A percentile compares a stretch with the other conserved stretches of the same genome.
These are phyloP conservation scores for Zoysia japonica DNA, from an alignment of 176 grass and related monocot species.

Conservation along the genomic window DNA sequence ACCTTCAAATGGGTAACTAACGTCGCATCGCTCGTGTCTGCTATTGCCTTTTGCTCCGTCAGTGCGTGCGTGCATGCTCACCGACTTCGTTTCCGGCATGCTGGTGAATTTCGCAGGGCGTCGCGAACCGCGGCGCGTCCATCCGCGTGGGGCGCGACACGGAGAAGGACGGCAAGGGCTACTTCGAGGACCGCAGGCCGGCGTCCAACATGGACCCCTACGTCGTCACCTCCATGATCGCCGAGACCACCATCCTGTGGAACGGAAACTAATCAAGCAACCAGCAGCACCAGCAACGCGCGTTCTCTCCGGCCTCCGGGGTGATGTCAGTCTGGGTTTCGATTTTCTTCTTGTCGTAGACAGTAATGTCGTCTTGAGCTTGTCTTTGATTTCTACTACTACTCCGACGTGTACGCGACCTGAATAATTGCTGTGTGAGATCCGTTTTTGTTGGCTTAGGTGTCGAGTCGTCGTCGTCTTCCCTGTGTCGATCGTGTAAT, in stretches of 20 bases:
- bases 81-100: neutral
- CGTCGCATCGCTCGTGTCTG: too few species aligned
- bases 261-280: slow-evolving; percentile 5
- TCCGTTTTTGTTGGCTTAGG: neutral
- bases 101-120: slow-evolving; percentile 41
- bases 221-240: slow-evolving; percentile 65
- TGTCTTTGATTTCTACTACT: neutral
- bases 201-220: slow-evolving; percentile 70
- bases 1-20: slow-evolving; percentile 77
- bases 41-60: too few species aligned
- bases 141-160: slow-evolving; percentile 80
- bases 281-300: neutral
- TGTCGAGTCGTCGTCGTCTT: neutral
- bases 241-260: slow-evolving; percentile 54
- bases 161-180: slow-evolving; percentile 75
- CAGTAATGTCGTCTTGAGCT: neutral
- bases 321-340: slow-evolving; percentile 13
- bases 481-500: neutral
- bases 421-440: slow-evolving; percentile 29
- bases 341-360: neutral
- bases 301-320: neutral
- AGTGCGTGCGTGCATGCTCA: neutral
- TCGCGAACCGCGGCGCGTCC: slow-evolving; percentile 83
- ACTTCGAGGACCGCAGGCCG: slow-evolving; percentile 71
- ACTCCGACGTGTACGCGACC: neutral